Evolutionary conservation across 352 stramenopile species (phyloP), one percentile per base, ranked within the genome.

Genomic region (Blastocystis sp.): DNA sequence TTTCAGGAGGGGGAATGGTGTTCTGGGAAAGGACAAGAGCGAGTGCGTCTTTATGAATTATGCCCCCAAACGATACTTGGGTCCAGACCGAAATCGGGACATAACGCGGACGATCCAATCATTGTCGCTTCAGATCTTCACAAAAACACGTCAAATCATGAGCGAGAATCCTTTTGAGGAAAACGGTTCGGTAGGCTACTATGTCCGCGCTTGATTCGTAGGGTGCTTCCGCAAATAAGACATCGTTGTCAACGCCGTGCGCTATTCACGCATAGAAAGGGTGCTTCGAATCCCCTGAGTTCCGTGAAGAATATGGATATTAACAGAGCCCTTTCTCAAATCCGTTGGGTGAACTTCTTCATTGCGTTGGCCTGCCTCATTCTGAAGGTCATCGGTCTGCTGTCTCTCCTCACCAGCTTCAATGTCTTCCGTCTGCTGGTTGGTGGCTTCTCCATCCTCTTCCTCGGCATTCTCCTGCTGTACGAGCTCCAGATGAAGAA

Each of bases 151-250:
- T 57, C 48, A 17, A 57, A 69, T 76, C 66, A 84, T 84, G 74
- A 84, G 74, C 48, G 74, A 84, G 43, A 84, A 84, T 69, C 74
- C 74, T 3, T 84, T 84, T 84, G 74, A 84, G 69, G 74, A 84
- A 54, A 24, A 21, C 34, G 57, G n/a, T 21, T 42, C 45, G 24
- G 74, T 84, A 84, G 40, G 10, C 14, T 28, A 19, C 69, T 45
- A 0, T 34, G 14, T 17, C 57, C 7, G 1, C 21, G 34, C 48
- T 14, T 70, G 38, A 69, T 68, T 48, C 45, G 1, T 84, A 84
- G 74, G 45, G 45, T 34, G 14, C 52, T n/a, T 68, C 24, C 34
- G 21, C 57, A 21, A 21, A 38, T 68, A 84, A 84, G 74, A 62
- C 28, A 70, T 34, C 34, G 38, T 66, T 48, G 21, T 21, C n/a